These are phyloP conservation scores for Acer yangbiense DNA, from an alignment of 345 rosid species.

Conservation along the genomic window DNA sequence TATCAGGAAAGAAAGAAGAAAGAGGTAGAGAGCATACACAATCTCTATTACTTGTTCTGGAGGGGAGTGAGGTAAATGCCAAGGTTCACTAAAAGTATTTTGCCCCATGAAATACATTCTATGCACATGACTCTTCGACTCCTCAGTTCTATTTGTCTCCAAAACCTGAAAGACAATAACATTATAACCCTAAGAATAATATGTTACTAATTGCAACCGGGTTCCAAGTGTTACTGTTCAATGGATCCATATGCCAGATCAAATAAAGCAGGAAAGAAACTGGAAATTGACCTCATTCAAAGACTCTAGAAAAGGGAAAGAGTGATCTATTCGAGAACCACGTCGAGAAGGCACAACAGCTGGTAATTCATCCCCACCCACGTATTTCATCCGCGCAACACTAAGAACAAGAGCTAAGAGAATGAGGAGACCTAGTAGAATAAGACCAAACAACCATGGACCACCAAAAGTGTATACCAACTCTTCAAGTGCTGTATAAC, in stretches of 20 bases:
- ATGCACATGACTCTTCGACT: slow-evolving; percentile 85
- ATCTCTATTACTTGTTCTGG: slow-evolving; percentile 81
- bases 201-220: not conserved
- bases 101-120: slow-evolving; percentile 92
- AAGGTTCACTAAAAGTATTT: slow-evolving; percentile 86
- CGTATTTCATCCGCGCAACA: slow-evolving; percentile 90
- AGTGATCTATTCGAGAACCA: slow-evolving; percentile 72
- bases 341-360: slow-evolving; percentile 60
- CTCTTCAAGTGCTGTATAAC: slow-evolving; percentile 91
- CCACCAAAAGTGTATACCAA: slow-evolving; percentile 93
- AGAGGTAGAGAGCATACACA: slow-evolving; percentile 59
- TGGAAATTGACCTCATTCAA: slow-evolving; percentile 66
- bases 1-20: not conserved
- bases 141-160: slow-evolving; percentile 88
- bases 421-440: slow-evolving; percentile 70
- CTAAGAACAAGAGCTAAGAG: slow-evolving; percentile 88
- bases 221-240: slow-evolving; percentile 4
- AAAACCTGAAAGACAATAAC: slow-evolving; percentile 56
- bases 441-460: slow-evolving; percentile 83
- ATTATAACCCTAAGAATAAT: slow-evolving; percentile 1
- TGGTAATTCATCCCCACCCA: slow-evolving; percentile 80
- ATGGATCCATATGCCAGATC: not conserved
- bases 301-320: slow-evolving; percentile 93
- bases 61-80: slow-evolving; percentile 82
- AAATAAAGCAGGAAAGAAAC: not conserved